Base-by-base conservation (phyloP, 2,329 filamentous ascomycete genomes). In the Sporothrix pallida region DNA sequence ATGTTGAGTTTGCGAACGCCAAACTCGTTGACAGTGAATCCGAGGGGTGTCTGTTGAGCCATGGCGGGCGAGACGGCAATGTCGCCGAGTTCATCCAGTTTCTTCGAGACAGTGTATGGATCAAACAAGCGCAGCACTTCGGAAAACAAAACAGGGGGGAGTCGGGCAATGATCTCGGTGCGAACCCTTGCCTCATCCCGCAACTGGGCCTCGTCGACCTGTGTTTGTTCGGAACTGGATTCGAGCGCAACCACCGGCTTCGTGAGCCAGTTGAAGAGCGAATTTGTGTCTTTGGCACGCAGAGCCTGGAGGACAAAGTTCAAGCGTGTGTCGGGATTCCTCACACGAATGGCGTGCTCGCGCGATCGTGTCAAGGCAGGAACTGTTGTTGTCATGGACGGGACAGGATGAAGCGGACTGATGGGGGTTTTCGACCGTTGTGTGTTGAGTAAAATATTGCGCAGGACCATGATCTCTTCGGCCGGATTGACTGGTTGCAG, bases 41-140 rank as follows among this genome's bases (percentile, higher is more conserved):
- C 78, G 54, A 84, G 76, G 42, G 83, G 79, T 0, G 83, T 83
- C 71, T 81, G 80, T 44, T 83, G 79, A 7, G 80, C 82, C 78
- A 83, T 86, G 76, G 80, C 85, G 15, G 77, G 73, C 3, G 80
- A 76, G 70, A 87, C 80, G 17, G 78, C 75, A 20, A 85, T 75
- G 17, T 83, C 82, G 50, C 85, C 78, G 12, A 82, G 81, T 3
- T 84, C 79, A 78, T 91, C 90, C 23, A 88, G 79, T 13, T 86
- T 80, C 23, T 81, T 79, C 71, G 87, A 83, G 20, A 89, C 81
- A 26, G 80, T 78, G 4, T 87, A 78, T 0, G 92, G 91, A 73
- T 92, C 89, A 9, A 94, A 80, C 5, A 86, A 84, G 48, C 86
- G 85, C 44, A 95, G 80, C 10, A 92, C 86, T 75, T 92, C 89